These are phyloP conservation scores for Vigna hirtella DNA, from an alignment of 306 rosid species.

Conservation along the genomic window DNA sequence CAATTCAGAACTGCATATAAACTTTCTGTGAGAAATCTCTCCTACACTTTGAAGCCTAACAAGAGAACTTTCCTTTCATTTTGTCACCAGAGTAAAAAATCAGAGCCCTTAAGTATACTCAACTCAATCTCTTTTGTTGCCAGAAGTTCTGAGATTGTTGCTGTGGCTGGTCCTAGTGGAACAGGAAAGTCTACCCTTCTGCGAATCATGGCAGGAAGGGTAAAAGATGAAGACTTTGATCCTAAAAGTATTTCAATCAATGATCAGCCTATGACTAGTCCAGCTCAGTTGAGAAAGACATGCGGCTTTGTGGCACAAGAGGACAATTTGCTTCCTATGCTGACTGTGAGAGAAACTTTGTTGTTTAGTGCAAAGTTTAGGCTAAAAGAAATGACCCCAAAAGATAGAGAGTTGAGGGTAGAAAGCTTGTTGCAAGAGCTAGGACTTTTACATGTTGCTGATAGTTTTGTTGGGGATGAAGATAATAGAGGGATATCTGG, in stretches of 20 bases:
- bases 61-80: conserved; percentile 50
- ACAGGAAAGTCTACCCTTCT: conserved; percentile 91
- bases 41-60: conserved; percentile 58
- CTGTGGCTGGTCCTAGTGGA: conserved; percentile 91
- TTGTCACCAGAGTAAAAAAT: conserved; percentile 49
- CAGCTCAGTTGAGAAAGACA: conserved; percentile 67
- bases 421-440: conserved; percentile 79
- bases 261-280: conserved; percentile 55
- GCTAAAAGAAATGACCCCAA: conserved; percentile 59
- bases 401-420: conserved; percentile 65
- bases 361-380: conserved; percentile 79
- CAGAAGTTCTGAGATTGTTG: conserved; percentile 73
- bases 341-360: conserved; percentile 83
- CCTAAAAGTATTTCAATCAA: conserved; percentile 65
- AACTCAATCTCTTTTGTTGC: conserved; percentile 82
- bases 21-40: conserved; percentile 64
- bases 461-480: conserved; percentile 83
- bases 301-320: conserved; percentile 93
- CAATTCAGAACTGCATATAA: conserved; percentile 46
- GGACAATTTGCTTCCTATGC: conserved; percentile 82
- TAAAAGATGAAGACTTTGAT: conserved; percentile 56
- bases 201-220: conserved; percentile 68
- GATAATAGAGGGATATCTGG: conserved; percentile 88
- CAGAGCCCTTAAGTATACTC: conserved; percentile 64
- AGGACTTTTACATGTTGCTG: conserved; percentile 73